A percentile compares a stretch with the other conserved stretches of the same genome.
Conservation (phyloP, 1,284 basidiomycete species). For the Trametes polyzona region DNA sequence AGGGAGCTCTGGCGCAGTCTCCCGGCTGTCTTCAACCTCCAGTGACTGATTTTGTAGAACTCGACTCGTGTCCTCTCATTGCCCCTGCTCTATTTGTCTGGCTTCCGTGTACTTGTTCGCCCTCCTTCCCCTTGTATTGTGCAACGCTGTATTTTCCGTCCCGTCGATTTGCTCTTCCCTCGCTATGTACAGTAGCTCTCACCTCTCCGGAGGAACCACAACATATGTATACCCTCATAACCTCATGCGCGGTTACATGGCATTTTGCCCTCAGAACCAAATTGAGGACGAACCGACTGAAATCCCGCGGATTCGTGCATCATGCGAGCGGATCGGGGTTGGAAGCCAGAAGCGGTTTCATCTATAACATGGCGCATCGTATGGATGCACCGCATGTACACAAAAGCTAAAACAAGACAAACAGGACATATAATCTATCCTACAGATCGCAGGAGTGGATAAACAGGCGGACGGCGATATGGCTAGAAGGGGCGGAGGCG, state of each 20-base stretch:
- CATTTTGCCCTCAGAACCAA: too few species aligned
- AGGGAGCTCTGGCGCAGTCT: constrained; percentile 37
- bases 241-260: too few species aligned
- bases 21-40: constrained; percentile 37
- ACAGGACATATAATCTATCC: not conserved
- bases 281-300: too few species aligned
- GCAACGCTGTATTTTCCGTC: not conserved
- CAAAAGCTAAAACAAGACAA: not conserved
- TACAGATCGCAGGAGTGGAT: not conserved
- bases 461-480: not conserved
- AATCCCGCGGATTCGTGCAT: too few species aligned
- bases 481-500: too few species aligned
- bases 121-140: not conserved
- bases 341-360: too few species aligned
- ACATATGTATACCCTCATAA: too few species aligned
- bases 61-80: not conserved
- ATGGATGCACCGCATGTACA: not conserved
- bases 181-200: not conserved
- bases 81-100: not conserved
- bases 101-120: not conserved
- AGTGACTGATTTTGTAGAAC: constrained; percentile 10
- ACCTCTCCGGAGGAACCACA: not conserved
- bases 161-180: not conserved
- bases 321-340: too few species aligned
- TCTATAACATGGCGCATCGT: not conserved